These are phyloP conservation scores for Rutstroemia sp. DNA, from an alignment of 2,329 filamentous ascomycete genomes.

Conservation along the genomic window DNA sequence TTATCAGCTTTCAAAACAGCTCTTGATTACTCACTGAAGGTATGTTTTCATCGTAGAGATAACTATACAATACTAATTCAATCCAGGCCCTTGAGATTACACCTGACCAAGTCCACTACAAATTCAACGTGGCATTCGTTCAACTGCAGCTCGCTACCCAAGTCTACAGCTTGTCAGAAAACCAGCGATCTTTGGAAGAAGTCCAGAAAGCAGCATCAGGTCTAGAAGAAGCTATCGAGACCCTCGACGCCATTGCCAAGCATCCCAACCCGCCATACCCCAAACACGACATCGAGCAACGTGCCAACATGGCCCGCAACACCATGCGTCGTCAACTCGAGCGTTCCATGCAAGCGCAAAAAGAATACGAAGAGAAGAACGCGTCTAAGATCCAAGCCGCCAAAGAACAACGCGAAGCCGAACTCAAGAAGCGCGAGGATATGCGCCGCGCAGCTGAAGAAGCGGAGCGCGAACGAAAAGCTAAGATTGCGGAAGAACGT, in stretches of 20 bases:
- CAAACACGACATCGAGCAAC: conserved; percentile 82
- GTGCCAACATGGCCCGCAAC: conserved; percentile 94
- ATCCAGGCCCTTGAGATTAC: conserved; percentile 66
- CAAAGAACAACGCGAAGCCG: conserved; percentile 70
- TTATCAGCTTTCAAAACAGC: conserved; percentile 56
- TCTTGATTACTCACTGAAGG: conserved; percentile 57
- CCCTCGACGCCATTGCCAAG: conserved; percentile 55
- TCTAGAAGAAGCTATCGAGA: conserved; percentile 77
- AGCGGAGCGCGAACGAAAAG: conserved; percentile 64
- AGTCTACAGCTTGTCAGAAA: conserved; percentile 67
- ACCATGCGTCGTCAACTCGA: conserved; percentile 91
- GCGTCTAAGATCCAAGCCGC: conserved; percentile 80
- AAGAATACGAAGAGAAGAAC: conserved; percentile 89
- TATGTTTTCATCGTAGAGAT: conserved; percentile 29
- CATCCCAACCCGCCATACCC: conserved; percentile 75
- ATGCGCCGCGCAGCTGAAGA: conserved; percentile 61
- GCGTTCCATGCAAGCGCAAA: conserved; percentile 74
- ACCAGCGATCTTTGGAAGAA: conserved; percentile 69
- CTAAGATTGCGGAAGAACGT: conserved; percentile 80
- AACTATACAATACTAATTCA: conserved; percentile 20
- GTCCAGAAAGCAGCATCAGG: conserved; percentile 74
- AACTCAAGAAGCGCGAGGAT: conserved; percentile 71
- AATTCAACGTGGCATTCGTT: conserved; percentile 97
- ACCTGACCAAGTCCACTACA: conserved; percentile 80
- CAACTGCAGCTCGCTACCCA: conserved; percentile 88